Conservation (phyloP, 441 rosid species). For the Populus hybrid region DNA sequence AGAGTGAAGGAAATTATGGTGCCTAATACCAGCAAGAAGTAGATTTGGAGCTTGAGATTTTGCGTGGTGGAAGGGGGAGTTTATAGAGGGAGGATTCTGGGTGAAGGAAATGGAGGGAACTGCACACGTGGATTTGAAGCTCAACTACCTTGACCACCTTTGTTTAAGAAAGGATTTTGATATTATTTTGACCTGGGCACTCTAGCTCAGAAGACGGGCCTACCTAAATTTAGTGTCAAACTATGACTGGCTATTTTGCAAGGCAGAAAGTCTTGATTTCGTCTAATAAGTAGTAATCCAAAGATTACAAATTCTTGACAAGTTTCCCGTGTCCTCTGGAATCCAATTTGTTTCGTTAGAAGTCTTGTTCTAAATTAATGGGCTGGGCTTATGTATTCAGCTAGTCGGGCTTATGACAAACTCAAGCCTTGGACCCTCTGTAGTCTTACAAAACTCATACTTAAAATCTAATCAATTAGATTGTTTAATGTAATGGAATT, state of each 20-base stretch:
- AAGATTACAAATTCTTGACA: background rate
- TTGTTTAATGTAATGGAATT: too few relatives aligned
- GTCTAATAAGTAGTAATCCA: background rate
- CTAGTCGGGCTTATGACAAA: too few relatives aligned
- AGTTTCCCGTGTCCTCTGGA: background rate
- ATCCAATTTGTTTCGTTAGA: background rate
- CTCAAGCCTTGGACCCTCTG: background rate
- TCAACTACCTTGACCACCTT: slow-evolving; percentile 55
- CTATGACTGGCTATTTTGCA: background rate
- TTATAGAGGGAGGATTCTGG: slow-evolving; percentile 28
- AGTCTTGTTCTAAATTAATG: background rate
- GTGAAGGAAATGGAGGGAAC: slow-evolving; percentile 23
- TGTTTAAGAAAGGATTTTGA: slow-evolving; percentile 8
- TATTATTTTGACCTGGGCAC: slow-evolving; percentile 21
- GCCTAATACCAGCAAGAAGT: background rate
- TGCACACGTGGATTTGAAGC: slow-evolving; percentile 42
- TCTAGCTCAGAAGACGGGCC: background rate
- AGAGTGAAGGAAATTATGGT: background rate
- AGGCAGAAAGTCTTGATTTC: background rate
- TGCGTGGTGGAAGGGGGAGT: slow-evolving; percentile 13
- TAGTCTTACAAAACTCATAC: too few relatives aligned
- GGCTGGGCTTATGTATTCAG: too few relatives aligned
- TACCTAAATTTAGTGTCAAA: background rate
- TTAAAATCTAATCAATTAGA: too few relatives aligned
- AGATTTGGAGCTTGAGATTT: background rate